Evolutionary conservation across 2,329 filamentous ascomycete genomes (phyloP), one percentile per base, ranked within the genome.

Genomic region (Xylaria hypoxylon): DNA sequence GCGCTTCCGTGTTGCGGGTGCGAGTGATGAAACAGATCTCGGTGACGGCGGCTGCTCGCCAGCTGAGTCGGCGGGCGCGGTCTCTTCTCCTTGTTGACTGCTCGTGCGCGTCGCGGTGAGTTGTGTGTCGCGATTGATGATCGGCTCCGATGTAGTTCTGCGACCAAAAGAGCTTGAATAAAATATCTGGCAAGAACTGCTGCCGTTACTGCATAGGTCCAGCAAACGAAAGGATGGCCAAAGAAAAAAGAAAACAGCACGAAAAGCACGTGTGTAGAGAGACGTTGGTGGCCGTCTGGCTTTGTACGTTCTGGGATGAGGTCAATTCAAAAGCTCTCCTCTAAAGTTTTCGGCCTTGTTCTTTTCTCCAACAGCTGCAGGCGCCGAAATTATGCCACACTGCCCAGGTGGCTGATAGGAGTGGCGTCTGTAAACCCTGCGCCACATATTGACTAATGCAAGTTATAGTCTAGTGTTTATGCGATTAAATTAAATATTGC

Each of bases 71-170:
- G 57, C 53, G 28, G 31, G 58, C 19, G 31, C 38, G 57, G 17
- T n/a, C 22, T 57, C 8, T 42, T 64, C 48, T 51, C 44, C 40
- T 44, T 47, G 55, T 35, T 28, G 58, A 47, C 24, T 38, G 52
- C 60, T 65, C 67, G 70, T 38, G 65, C 65, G 68, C 64, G 68
- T 69, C 48, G 60, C 53, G 53, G 13, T 50, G 64, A 42, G 42
- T 44, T 8, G 55, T 66, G 66, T 64, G 65, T 59, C 68, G 67
- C 64, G 67, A 62, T 48, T 53, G 55, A 61, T 62, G 68, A 62
- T 66, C 62, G 70, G 69, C 68, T 74, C 73, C 70, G 68, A 69
- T 70, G 61, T 68, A 70, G 65, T 71, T 72, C 71, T 71, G 64
- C 48, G 31, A 59, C 52, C 57, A 55, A 51, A 53, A 55, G 55